phyloP scores from a whole-genome alignment of 441 rosid species.

The Jatropha podagrica region DNA sequence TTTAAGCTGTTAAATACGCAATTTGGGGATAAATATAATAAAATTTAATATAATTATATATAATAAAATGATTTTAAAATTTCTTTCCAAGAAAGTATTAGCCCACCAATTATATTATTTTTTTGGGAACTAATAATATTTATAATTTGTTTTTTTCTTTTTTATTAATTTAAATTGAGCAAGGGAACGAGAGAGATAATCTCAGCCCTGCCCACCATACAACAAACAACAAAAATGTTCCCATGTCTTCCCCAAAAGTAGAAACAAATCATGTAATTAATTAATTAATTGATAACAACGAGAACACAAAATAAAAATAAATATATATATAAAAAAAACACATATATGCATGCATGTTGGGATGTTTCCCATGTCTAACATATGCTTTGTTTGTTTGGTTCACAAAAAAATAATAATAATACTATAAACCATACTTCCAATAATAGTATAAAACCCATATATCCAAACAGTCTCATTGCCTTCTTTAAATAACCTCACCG shows the following conservation, averaged over 20 bases:
- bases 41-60: no score
- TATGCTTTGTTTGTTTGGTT: constrained; percentile 5
- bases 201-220: neutral
- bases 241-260: constrained; percentile 14
- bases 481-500: neutral
- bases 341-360: constrained; percentile 11
- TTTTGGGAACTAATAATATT: no score
- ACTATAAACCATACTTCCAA: neutral
- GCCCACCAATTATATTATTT: no score
- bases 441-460: neutral
- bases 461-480: neutral
- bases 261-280: constrained; percentile 15
- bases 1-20: no score
- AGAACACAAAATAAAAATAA: neutral
- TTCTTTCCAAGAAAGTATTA: no score
- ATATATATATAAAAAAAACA: neutral
- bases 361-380: neutral
- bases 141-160: neutral
- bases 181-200: neutral
- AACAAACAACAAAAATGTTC: constrained; percentile 15
- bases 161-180: neutral
- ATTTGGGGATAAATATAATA: no score
- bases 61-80: no score
- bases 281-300: no score
- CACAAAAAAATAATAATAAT: neutral